Conservation (phyloP, 345 rosid genomes). For the Nephelium lappaceum region DNA sequence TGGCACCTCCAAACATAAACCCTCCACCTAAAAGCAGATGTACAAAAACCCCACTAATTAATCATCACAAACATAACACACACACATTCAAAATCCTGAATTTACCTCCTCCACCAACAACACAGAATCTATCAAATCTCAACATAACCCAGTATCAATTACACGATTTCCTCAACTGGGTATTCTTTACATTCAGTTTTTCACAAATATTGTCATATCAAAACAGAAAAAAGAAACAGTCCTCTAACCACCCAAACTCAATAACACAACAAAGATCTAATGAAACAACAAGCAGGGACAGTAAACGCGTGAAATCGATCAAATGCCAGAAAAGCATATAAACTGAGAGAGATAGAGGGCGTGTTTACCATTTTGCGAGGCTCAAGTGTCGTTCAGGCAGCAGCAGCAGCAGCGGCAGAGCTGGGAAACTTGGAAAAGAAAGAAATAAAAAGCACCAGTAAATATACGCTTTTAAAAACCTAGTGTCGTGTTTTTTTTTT, state of each 20-base stretch:
- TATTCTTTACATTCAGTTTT: no score
- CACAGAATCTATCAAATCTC: neutral
- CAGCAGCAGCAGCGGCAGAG: conserved; percentile 15
- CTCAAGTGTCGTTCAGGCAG: conserved; percentile 1
- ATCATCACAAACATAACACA: neutral
- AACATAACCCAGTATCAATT: neutral
- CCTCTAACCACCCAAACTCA: neutral
- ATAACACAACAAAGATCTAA: neutral
- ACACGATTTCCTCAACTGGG: neutral
- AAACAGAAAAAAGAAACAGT: neutral
- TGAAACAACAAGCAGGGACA: neutral
- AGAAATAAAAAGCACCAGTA: neutral
- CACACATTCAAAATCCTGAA: neutral
- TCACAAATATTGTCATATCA: neutral
- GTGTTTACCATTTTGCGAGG: conserved; percentile 18
- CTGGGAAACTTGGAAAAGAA: neutral
- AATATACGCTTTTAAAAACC: conserved; percentile 37
- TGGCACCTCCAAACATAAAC: neutral
- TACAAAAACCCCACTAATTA: neutral
- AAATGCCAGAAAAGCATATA: no score
- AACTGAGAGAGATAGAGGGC: no score
- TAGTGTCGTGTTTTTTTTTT: conserved; percentile 1
- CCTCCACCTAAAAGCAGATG: neutral
- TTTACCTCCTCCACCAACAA: neutral
- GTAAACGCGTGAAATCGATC: neutral